Conservation (phyloP, 164 flowering plant genomes). For the grape (Vitis vinifera) region ASM3070453v1 NC_081809.1:15857001-15857500, state of each 20-base stretch:
- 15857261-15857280: slow-evolving; percentile 81
- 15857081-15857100: no score
- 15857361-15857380: slow-evolving; percentile 70
- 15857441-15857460: slow-evolving; percentile 64
- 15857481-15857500: slow-evolving; percentile 22
- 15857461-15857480: slow-evolving; percentile 54
- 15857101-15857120: no score
- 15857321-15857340: slow-evolving; percentile 65
- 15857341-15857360: slow-evolving; percentile 78
- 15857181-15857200: no score
- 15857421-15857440: slow-evolving; percentile 56
- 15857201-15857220: slow-evolving; percentile 52
- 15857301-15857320: slow-evolving; percentile 61
- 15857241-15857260: slow-evolving; percentile 77
- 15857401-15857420: slow-evolving; percentile 45
- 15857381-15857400: slow-evolving; percentile 66
- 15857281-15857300: slow-evolving; percentile 51
- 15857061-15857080: no score
- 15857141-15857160: no score
- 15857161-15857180: no score
- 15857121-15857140: no score
- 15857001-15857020: no score
- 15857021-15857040: no score
- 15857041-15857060: no score
- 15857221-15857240: slow-evolving; percentile 73